Conservation (phyloP, 768 basidiomycete genomes). For the Lactifluus subvellereus region DNA sequence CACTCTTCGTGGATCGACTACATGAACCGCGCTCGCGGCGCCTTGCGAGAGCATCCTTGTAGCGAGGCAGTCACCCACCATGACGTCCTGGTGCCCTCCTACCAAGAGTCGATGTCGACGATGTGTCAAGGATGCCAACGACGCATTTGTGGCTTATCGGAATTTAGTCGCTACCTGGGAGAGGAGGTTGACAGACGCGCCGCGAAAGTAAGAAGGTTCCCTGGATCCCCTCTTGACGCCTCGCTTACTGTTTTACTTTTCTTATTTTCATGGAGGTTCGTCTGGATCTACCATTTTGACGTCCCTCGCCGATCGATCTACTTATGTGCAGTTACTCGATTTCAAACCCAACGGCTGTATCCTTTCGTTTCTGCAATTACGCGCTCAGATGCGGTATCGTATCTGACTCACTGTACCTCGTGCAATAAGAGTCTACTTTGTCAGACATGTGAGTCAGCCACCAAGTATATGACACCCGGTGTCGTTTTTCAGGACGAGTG, state of each 20-base stretch:
- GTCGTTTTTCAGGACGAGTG: not conserved
- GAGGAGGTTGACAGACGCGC: not conserved
- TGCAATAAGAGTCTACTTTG: not conserved
- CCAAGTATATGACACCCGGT: not conserved
- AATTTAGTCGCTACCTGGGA: not conserved
- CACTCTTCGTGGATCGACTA: not conserved
- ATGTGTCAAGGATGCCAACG: not conserved
- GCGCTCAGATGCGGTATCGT: not conserved
- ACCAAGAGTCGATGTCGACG: not conserved
- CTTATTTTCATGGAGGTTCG: not conserved
- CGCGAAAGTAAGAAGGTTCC: not conserved
- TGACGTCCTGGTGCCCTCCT: not conserved
- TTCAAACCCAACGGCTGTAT: not conserved
- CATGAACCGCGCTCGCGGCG: not conserved
- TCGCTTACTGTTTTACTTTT: not conserved
- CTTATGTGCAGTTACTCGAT: too few relatives aligned
- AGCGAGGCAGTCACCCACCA: not conserved
- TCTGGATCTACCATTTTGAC: not conserved
- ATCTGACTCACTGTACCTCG: not conserved
- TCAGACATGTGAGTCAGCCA: not conserved
- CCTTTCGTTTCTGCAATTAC: not conserved
- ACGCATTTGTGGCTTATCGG: not conserved
- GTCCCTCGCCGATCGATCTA: not conserved
- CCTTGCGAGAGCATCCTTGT: not conserved
- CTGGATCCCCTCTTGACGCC: not conserved